Evolutionary conservation across 2,329 filamentous ascomycete genomes (phyloP), one percentile per base, ranked within the genome.

Genomic region (Clonostachys sp.): DNA sequence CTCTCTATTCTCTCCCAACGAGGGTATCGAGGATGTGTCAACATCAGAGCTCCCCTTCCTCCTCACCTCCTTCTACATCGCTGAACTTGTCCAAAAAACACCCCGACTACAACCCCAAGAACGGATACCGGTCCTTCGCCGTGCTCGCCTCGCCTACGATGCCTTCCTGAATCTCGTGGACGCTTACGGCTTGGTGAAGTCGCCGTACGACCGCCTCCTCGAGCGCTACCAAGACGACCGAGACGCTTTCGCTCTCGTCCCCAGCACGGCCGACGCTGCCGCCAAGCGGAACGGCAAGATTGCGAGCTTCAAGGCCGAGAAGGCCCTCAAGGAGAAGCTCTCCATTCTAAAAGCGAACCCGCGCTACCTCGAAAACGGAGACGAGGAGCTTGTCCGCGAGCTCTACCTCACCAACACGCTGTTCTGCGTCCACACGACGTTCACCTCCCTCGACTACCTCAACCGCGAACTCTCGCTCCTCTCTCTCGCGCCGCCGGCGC

Each of bases 1-100:
- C 24, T 86, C 88, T 1, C 74, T 99, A 46, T 97, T 97, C 77
- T 96, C 90, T 56, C 77, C 84, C 35, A 99, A 99, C 67, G 94
- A 99, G 66, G 79, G 81, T 1, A 68, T 92, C 38, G 94, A 99
- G 51, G 94, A 99, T 68, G 72, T 96, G 34, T 75, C 88, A 13
- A 95, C 92, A 2, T 77, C 79, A n/a, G 86, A 95, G 59, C 71
- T 99, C 34, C 89, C 90, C 69, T 95, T 92, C 64, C 78, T 99
- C 51, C 78, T 90, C 18, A 80, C 91, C 51, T 78, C 87, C 65
- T 90, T 85, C 65, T 81, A 86, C 59, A 73, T 94, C 46, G 92
- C 91, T 34, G 91, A 96, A 61, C 77, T 96, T 12, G 72, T 86
- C 36, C 83, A 89, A 58, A 85, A 81, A 55, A 75, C 86, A 50